Evolutionary conservation across 768 basidiomycete species (phyloP).

Genomic region (Hemileccinum rubropunctum): DNA sequence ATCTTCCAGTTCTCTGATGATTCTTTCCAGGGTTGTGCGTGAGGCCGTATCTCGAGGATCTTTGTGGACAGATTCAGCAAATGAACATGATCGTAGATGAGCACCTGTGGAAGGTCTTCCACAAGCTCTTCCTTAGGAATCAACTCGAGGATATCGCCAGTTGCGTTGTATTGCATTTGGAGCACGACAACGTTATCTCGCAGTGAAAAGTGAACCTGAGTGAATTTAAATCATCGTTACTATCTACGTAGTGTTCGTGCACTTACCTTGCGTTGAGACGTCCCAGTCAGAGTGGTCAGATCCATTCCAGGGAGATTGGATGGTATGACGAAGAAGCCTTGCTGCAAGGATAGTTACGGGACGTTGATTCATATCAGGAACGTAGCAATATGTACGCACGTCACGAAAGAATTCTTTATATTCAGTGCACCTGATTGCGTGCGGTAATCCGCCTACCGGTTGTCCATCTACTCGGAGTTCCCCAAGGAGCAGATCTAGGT

Average conservation of each 20-base stretch:
- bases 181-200: slow-evolving; percentile 8
- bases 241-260: not conserved
- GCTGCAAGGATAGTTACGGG: not conserved
- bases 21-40: not conserved
- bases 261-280: slow-evolving; percentile 8
- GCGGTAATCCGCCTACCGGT: not conserved
- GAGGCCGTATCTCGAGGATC: not conserved
- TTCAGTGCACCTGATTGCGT: not conserved
- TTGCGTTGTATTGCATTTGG: not conserved
- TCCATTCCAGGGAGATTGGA: slow-evolving; percentile 14
- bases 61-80: slow-evolving; percentile 18
- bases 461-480: too few relatives aligned
- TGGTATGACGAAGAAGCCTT: slow-evolving; percentile 7
- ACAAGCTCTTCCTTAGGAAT: slow-evolving; percentile 15
- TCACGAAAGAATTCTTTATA: not conserved
- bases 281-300: slow-evolving; percentile 4
- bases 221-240: not conserved
- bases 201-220: slow-evolving; percentile 14
- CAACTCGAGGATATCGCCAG: slow-evolving; percentile 7
- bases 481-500: slow-evolving; percentile 5
- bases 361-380: not conserved
- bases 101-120: slow-evolving; percentile 16
- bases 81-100: slow-evolving; percentile 16
- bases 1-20: slow-evolving; percentile 12
- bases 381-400: not conserved